phyloP scores from a whole-genome alignment of 257 asterid species.

The Capsicum rhomboideum region DNA sequence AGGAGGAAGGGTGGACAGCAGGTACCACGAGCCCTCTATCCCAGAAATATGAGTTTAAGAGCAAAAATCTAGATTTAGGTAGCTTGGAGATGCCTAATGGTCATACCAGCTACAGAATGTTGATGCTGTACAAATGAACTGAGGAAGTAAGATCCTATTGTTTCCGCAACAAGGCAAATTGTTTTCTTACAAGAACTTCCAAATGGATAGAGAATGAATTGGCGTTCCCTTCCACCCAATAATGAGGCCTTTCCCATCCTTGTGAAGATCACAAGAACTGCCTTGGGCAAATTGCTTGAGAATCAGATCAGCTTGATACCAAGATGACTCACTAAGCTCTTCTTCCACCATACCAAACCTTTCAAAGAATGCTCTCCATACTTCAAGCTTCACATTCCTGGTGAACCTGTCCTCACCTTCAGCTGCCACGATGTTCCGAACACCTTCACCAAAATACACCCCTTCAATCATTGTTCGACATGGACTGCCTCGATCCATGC shows the following conservation, averaged over 20 bases:
- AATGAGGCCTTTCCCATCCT: conserved; percentile 31
- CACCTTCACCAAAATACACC: conserved; percentile 44
- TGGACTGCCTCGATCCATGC: conserved; percentile 31
- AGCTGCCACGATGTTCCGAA: conserved; percentile 38
- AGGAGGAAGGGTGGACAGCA: conserved; percentile 7
- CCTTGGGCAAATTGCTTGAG: conserved; percentile 28
- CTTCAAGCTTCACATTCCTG: conserved; percentile 48
- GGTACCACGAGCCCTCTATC: not conserved
- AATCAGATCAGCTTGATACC: conserved; percentile 39
- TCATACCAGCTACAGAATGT: not conserved
- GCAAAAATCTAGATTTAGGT: not conserved
- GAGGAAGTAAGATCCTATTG: not conserved
- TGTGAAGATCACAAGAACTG: conserved; percentile 27
- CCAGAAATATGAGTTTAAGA: not conserved
- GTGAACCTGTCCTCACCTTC: conserved; percentile 42
- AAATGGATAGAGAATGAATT: conserved; percentile 30
- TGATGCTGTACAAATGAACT: not conserved
- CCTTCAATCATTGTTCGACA: conserved; percentile 34
- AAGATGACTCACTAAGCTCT: conserved; percentile 38
- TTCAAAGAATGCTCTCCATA: conserved; percentile 52
- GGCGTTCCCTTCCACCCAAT: conserved; percentile 54
- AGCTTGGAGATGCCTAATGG: not conserved
- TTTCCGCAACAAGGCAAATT: not conserved
- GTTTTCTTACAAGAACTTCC: conserved; percentile 21
- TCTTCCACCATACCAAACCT: conserved; percentile 42